Conservation (phyloP, 495 filamentous ascomycete genomes). For the Clohesyomyces aquaticus region DNA sequence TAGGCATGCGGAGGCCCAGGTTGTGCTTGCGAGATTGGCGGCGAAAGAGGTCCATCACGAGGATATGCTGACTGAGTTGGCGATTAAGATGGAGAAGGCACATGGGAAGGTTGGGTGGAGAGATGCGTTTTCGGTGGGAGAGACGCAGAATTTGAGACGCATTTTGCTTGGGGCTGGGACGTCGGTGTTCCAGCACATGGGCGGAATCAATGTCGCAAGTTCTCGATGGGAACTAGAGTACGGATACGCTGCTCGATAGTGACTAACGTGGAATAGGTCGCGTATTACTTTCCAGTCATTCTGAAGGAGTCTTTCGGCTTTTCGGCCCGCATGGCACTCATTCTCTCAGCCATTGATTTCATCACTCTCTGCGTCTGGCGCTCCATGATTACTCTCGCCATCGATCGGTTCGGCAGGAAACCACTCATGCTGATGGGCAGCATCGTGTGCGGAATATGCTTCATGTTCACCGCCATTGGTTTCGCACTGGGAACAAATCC, state of each 20-base stretch:
- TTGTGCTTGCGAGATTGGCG: constrained; percentile 1
- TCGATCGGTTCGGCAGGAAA: constrained; percentile 59
- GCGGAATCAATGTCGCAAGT: constrained; percentile 60
- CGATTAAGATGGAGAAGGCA: constrained; percentile 30
- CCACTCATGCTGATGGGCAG: constrained; percentile 55
- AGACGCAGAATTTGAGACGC: constrained; percentile 21
- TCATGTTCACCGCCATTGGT: constrained; percentile 45
- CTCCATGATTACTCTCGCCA: constrained; percentile 50
- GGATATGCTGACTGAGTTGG: constrained; percentile 19
- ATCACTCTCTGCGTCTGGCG: constrained; percentile 53
- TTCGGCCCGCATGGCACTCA: background rate
- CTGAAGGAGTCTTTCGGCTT: constrained; percentile 57
- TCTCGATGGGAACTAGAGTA: no score
- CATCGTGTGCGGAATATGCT: constrained; percentile 51
- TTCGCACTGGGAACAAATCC: constrained; percentile 49
- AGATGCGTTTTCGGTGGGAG: constrained; percentile 24
- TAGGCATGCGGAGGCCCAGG: constrained; percentile 27
- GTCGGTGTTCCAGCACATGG: constrained; percentile 29
- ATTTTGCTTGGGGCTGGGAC: constrained; percentile 25
- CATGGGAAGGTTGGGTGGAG: constrained; percentile 20
- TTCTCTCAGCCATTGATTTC: constrained; percentile 53
- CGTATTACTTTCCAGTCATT: constrained; percentile 59
- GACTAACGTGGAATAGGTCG: no score
- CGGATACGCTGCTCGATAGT: no score
- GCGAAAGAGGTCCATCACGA: constrained; percentile 22